Conservation (phyloP, 2,329 filamentous ascomycete genomes). For the Aspergillus carbonarius region DNA sequence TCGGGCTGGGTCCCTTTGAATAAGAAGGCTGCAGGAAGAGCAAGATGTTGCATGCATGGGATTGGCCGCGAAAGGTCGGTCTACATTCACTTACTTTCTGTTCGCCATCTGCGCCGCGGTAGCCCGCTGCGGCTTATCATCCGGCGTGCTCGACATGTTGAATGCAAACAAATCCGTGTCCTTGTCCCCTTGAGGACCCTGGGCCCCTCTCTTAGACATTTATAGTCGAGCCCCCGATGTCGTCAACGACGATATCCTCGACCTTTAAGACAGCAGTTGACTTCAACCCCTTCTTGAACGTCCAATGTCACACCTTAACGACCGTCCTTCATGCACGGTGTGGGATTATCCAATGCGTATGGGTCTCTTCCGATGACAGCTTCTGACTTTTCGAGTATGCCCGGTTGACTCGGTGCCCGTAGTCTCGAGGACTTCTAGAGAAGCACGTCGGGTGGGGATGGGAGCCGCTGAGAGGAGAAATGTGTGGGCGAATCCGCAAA, state of each 20-base stretch:
- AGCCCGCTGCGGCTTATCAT: conserved; percentile 50
- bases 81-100: conserved; percentile 52
- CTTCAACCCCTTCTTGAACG: conserved; percentile 19
- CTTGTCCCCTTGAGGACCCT: conserved; percentile 37
- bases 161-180: conserved; percentile 30
- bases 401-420: not conserved
- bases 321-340: conserved; percentile 16
- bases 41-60: conserved; percentile 13
- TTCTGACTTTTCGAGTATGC: not conserved
- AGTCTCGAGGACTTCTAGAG: conserved; percentile 10
- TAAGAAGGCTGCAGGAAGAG: conserved; percentile 8
- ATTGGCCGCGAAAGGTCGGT: conserved; percentile 18
- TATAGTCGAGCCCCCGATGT: conserved; percentile 17
- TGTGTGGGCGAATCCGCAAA: not conserved
- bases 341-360: not conserved
- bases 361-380: not conserved
- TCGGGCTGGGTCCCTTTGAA: not conserved
- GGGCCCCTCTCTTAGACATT: conserved; percentile 43
- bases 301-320: conserved; percentile 7
- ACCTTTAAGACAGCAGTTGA: conserved; percentile 3
- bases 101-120: conserved; percentile 56
- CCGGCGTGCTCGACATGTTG: conserved; percentile 42
- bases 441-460: not conserved
- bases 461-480: conserved; percentile 1
- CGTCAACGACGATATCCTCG: conserved; percentile 18